phyloP scores from a whole-genome alignment of 257 asterid genomes.

The Plantago ovata region DNA sequence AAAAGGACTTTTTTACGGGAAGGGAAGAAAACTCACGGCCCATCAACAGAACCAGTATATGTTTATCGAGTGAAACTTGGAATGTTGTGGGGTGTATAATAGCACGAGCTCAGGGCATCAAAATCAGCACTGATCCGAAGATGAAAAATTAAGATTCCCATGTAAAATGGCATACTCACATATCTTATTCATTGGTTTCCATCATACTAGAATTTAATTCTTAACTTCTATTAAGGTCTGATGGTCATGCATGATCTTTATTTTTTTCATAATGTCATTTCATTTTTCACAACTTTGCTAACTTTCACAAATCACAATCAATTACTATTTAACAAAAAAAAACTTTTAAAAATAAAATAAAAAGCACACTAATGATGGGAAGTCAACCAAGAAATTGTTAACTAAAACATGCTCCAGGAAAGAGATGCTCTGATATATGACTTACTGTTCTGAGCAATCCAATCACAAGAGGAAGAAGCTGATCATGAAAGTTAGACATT shows the following conservation, averaged over 20 bases:
- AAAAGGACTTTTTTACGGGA: too few species aligned
- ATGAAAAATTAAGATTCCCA: not conserved
- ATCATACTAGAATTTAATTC: not conserved
- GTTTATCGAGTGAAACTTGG: not conserved
- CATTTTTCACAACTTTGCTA: not conserved
- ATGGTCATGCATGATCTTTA: too few species aligned
- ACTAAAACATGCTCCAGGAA: conserved; percentile 15
- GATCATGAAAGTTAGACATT: conserved; percentile 65
- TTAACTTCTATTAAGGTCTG: not conserved
- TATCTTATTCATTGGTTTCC: not conserved
- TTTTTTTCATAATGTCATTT: not conserved
- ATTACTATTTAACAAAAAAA: conserved; percentile 2
- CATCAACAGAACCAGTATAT: too few species aligned
- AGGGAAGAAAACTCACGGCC: too few species aligned
- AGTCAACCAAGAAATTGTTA: conserved; percentile 1
- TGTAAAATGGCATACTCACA: not conserved
- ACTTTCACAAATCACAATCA: conserved; percentile 1
- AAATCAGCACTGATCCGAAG: conserved; percentile 5
- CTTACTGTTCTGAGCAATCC: conserved; percentile 92
- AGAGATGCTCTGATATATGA: conserved; percentile 14
- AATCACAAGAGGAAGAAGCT: conserved; percentile 86
- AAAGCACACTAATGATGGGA: conserved; percentile 10
- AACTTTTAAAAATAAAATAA: conserved; percentile 7
- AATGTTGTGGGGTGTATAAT: not conserved
- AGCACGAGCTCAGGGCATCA: not conserved